Conservation (phyloP, 164 flowering plant species). For the Magnolia sinica region DNA sequence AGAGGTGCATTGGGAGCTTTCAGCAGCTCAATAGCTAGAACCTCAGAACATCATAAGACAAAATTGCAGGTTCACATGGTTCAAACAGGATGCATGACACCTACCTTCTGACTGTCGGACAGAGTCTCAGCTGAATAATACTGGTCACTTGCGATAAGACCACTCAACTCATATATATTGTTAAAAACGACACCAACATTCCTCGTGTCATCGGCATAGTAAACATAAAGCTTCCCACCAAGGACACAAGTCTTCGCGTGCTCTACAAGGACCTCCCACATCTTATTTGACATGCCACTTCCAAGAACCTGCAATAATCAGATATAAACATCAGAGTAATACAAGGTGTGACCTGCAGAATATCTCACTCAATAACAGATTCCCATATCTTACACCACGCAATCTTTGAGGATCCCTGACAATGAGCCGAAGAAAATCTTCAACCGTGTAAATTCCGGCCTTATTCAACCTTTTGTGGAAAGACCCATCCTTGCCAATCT, state of each 20-base stretch:
- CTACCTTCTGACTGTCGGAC: conserved; percentile 83
- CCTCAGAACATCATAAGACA: neutral
- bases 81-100: conserved; percentile 3
- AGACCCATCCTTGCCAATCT: conserved; percentile 95
- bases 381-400: conserved; percentile 55
- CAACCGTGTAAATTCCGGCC: conserved; percentile 69
- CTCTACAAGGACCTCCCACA: conserved; percentile 95
- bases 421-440: conserved; percentile 75
- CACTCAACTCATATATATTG: conserved; percentile 78
- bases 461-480: conserved; percentile 83
- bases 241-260: conserved; percentile 95
- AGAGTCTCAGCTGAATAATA: conserved; percentile 67
- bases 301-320: conserved; percentile 71
- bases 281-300: conserved; percentile 98
- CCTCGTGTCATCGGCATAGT: conserved; percentile 61
- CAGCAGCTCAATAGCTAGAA: too few species aligned
- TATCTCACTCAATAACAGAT: neutral
- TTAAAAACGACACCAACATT: conserved; percentile 81
- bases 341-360: neutral
- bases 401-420: conserved; percentile 72
- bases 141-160: conserved; percentile 69
- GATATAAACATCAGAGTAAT: conserved; percentile 1
- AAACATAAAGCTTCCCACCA: conserved; percentile 67
- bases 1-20: too few species aligned
- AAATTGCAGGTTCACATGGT: conserved; percentile 34